phyloP scores from a whole-genome alignment of 345 rosid species.

The Aquilaria malaccensis region DNA sequence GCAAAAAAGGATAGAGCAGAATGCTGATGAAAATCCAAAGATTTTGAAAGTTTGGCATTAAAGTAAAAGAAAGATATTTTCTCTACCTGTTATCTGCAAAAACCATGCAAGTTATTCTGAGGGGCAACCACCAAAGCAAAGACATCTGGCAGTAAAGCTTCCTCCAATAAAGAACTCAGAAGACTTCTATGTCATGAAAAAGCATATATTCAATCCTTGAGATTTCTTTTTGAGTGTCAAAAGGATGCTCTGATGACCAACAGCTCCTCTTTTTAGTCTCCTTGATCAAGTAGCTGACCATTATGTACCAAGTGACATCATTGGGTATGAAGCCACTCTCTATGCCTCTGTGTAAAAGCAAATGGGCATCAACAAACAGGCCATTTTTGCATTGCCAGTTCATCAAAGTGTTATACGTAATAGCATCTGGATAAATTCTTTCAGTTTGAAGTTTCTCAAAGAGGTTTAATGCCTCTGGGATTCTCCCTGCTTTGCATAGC shows the following conservation, averaged over 20 bases:
- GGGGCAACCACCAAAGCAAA: no score
- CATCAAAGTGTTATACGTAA: conserved; percentile 77
- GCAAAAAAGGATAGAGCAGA: no score
- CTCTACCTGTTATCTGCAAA: no score
- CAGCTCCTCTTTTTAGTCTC: conserved; percentile 7
- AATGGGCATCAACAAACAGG: conserved; percentile 50
- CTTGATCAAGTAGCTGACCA: conserved; percentile 35
- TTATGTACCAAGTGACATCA: conserved; percentile 56
- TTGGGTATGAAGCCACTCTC: conserved; percentile 55
- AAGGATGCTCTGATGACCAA: conserved; percentile 2
- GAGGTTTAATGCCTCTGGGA: conserved; percentile 53
- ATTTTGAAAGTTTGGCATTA: no score
- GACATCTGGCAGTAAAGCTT: no score
- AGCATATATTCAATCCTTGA: neutral
- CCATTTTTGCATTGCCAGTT: conserved; percentile 66
- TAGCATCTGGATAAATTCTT: conserved; percentile 64
- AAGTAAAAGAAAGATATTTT: no score
- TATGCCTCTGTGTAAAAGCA: conserved; percentile 43
- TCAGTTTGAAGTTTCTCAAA: conserved; percentile 55
- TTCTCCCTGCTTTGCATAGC: conserved; percentile 52
- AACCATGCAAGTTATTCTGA: no score
- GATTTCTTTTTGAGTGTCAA: neutral
- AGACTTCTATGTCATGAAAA: no score
- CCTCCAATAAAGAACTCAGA: no score
- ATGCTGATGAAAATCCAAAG: no score